Evolutionary conservation across 164 flowering plant genomes (phyloP), one percentile per base, ranked within the genome.

Genomic region (Piper longum): DNA sequence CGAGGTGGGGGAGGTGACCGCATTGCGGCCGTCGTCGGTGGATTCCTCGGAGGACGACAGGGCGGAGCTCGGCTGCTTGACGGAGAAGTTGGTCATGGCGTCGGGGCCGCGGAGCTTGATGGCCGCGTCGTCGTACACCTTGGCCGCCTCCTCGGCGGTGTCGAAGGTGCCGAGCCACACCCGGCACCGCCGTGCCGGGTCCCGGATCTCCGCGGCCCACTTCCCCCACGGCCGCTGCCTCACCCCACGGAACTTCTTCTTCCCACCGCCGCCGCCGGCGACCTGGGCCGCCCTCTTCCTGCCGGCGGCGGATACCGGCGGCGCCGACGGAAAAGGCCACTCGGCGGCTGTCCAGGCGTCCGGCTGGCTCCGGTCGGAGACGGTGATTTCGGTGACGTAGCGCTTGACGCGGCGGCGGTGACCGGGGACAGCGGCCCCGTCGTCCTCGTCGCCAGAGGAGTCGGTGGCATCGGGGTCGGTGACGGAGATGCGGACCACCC

Each of bases 201-300:
- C 98, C 43, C 98, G 74, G 60, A 91, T 91, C 81, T 91, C 98
- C 0, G 98, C 96, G 7, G 98, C 98, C 95, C 95, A 91, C 67
- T 91, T 91, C 0, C 96, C 98, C 96, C 98, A 91, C 2, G 91
- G 89, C 64, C 98, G 75, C 43, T 79, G 92, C 56, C 98, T 68
- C 0, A 91, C 98, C 0, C 98, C 98, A 0, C 95, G 77, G 64
- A 76, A 89, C 81, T 91, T 91, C 76, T 64, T 43, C 54, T 43
- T 16, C 11, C 56, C 16, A 39, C 66, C 58, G 16, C 64, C 60
- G 41, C 11, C 9, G 26, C 12, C 7, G 12, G 9, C 59, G 65
- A 5, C 36, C 12, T 72, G 66, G 56, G 56, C 19, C 70, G 40
- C 7, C 60, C 0, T 14, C 42, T 4, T 41, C 14, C 11, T 67